A percentile compares a stretch with the other conserved stretches of the same genome.
Conservation (phyloP, 2,329 filamentous ascomycete genomes). For the Cordyceps tenuipes region DNA sequence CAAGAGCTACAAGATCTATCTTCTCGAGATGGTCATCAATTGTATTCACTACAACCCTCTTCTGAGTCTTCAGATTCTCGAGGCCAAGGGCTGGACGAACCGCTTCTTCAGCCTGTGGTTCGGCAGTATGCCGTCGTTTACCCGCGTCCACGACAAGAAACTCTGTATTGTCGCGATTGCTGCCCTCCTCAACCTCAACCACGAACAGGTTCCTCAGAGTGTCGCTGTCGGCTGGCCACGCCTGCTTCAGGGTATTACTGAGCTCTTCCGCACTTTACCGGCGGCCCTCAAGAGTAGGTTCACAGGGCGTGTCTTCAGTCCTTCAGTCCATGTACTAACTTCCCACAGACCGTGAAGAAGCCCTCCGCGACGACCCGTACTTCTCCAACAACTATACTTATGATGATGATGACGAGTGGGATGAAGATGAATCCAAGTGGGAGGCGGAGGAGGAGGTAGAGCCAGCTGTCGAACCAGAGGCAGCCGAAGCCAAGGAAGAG, state of each 20-base stretch:
- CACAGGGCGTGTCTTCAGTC: neutral
- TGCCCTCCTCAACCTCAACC: slow-evolving; percentile 68
- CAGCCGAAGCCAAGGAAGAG: slow-evolving; percentile 70
- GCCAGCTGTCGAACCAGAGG: slow-evolving; percentile 53
- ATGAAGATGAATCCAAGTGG: slow-evolving; percentile 77
- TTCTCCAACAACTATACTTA: slow-evolving; percentile 56
- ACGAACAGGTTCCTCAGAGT: slow-evolving; percentile 79
- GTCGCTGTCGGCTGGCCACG: slow-evolving; percentile 94
- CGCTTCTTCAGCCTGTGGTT: slow-evolving; percentile 99
- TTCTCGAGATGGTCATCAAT: slow-evolving; percentile 99
- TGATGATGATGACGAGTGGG: slow-evolving; percentile 75
- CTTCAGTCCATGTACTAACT: slow-evolving; percentile 23
- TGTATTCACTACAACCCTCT: slow-evolving; percentile 94
- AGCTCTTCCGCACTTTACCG: slow-evolving; percentile 86
- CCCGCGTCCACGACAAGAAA: slow-evolving; percentile 96
- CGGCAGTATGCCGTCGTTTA: slow-evolving; percentile 87
- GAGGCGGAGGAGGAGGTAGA: slow-evolving; percentile 59
- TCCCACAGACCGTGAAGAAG: slow-evolving; percentile 73
- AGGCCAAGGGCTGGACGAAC: slow-evolving; percentile 89
- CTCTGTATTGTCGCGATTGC: slow-evolving; percentile 91
- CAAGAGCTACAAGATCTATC: slow-evolving; percentile 88
- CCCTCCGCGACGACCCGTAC: slow-evolving; percentile 78
- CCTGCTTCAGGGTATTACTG: slow-evolving; percentile 77
- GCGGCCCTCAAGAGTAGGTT: slow-evolving; percentile 71
- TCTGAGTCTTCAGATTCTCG: slow-evolving; percentile 77